phyloP scores from a whole-genome alignment of 805 yeast species.

The Schwanniomyces occidentalis region DNA sequence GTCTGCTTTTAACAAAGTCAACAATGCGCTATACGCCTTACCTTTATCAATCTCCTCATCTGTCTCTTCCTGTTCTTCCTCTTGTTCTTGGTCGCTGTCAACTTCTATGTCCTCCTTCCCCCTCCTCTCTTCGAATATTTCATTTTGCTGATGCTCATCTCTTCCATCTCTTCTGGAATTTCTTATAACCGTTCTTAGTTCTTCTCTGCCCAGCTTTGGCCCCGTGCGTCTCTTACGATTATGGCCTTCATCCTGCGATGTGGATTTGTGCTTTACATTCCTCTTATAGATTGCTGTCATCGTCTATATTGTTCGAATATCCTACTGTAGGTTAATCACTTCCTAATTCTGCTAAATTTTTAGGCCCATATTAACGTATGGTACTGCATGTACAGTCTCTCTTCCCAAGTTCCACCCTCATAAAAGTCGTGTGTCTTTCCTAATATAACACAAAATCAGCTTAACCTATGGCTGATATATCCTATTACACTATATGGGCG shows the following conservation, averaged over 20 bases:
- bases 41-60: constrained; percentile 26
- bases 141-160: neutral
- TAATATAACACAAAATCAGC: too few species aligned
- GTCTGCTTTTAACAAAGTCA: constrained; percentile 58
- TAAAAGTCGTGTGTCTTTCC: too few species aligned
- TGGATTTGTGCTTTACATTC: too few species aligned
- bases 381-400: too few species aligned
- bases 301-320: too few species aligned
- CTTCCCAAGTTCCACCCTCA: too few species aligned
- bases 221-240: constrained; percentile 15
- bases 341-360: too few species aligned
- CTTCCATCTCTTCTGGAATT: constrained; percentile 41
- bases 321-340: too few species aligned
- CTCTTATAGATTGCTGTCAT: too few species aligned
- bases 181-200: constrained; percentile 60
- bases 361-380: too few species aligned
- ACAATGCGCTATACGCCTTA: constrained; percentile 64
- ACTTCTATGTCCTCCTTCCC: constrained; percentile 6
- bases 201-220: constrained; percentile 58
- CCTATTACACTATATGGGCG: too few species aligned
- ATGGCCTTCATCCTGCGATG: neutral
- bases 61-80: constrained; percentile 14
- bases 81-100: constrained; percentile 15
- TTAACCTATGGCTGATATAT: too few species aligned
- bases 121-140: constrained; percentile 7